Evolutionary conservation across 2,329 filamentous ascomycete species (phyloP), one percentile per base, ranked within the genome.

Genomic region (Diplodia mutila): DNA sequence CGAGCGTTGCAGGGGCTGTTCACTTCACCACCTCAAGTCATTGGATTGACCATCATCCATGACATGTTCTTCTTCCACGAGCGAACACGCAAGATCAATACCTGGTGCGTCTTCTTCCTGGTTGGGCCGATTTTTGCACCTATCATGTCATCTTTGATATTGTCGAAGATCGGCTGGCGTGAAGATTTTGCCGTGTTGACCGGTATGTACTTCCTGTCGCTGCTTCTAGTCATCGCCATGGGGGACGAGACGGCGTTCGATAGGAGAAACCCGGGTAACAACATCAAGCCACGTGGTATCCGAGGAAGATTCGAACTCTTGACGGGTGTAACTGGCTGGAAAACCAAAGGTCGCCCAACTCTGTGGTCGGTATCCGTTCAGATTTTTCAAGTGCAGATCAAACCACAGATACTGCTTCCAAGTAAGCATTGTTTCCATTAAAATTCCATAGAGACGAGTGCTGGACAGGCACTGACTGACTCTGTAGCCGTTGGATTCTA

Each of bases 1-100:
- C 70, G 75, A 29, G 69, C 71, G 7, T 48, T 74, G n/a, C 73
- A 72, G 32, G 74, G 72, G 16, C 71, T 74, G 39, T 74, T 75
- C 64, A 61, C 66, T 29, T 72, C 74, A 11, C 67, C 71, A 3
- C 70, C 72, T 6, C 74, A 76, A 52, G 72, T 73, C 18, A 70
- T 72, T 32, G 73, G 73, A 14, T 67, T 77, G 16, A 70, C 68
- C 27, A 71, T 72, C 27, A 70, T 79, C 18, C 75, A 78, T 53
- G 77, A 79, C 61, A 74, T 78, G 75, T 78, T 78, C 69, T 78
- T 72, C 71, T 78, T 78, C 69, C 76, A 78, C 49, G 76, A 78
- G 66, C 76, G 75, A 46, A 74, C 76, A 3, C 70, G 76, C 6
- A 77, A 76, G 57, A 74, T 77, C 63, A 76, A 75, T 23, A 48